phyloP scores from a whole-genome alignment of 441 rosid genomes.

The Flueggea neowawraea region DNA sequence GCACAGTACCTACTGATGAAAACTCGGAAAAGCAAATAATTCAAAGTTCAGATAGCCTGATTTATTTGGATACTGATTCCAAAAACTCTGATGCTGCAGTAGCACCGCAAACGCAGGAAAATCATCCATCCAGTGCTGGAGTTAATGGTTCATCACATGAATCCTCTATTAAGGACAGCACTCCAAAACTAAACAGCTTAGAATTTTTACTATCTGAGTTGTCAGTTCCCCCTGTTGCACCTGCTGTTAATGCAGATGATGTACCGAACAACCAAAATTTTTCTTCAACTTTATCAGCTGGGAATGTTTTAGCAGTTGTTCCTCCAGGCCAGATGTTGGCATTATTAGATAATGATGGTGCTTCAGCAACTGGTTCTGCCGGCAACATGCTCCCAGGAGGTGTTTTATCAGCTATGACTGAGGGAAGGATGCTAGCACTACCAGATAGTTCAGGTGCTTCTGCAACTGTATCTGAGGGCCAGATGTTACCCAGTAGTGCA shows the following conservation, averaged over 20 bases:
- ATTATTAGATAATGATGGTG: slow-evolving; percentile 9
- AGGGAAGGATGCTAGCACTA: background rate
- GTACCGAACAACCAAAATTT: slow-evolving; percentile 17
- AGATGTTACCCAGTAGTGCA: slow-evolving; percentile 1
- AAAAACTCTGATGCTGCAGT: slow-evolving; percentile 26
- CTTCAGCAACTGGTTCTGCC: slow-evolving; percentile 19
- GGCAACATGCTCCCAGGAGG: slow-evolving; percentile 1
- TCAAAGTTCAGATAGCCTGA: slow-evolving; percentile 35
- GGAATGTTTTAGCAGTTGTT: background rate
- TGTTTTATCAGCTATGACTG: slow-evolving; percentile 2
- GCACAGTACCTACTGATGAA: slow-evolving; percentile 9
- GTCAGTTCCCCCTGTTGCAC: slow-evolving; percentile 33
- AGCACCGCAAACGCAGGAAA: slow-evolving; percentile 20
- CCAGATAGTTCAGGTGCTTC: slow-evolving; percentile 3
- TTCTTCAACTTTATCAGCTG: slow-evolving; percentile 8
- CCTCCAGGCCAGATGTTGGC: slow-evolving; percentile 5
- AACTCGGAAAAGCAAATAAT: slow-evolving; percentile 22
- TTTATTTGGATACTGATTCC: slow-evolving; percentile 28
- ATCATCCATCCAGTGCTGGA: slow-evolving; percentile 22
- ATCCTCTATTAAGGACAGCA: slow-evolving; percentile 26
- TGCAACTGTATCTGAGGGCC: slow-evolving; percentile 12
- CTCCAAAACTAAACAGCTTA: slow-evolving; percentile 42
- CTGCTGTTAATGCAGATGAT: slow-evolving; percentile 15
- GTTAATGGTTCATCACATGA: slow-evolving; percentile 27
- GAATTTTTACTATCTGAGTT: slow-evolving; percentile 64